Evolutionary conservation across 345 rosid species (phyloP), one percentile per base, ranked within the genome.

Genomic region (Populus tremula): DNA sequence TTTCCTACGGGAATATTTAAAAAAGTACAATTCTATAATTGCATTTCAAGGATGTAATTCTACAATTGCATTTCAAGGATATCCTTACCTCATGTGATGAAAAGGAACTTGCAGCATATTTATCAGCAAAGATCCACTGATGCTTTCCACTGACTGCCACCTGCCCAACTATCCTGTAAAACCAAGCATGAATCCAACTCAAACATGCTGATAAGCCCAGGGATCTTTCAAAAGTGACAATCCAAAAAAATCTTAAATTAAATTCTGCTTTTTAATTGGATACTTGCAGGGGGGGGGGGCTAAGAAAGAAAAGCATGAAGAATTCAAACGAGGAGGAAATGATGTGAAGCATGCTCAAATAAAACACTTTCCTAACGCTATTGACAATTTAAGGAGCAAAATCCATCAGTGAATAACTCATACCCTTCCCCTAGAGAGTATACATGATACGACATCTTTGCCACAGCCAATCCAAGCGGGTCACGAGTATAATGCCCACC

Each of bases 391-490:
- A 10, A 59, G 63, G 63, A 10, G 2, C 11, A 59, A 23, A 56
- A 71, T 78, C 39, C 61, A 72, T 73, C 21, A 78, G 70, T 9
- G 67, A 82, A 67, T 13, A 69, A 73, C 76, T 1, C 88, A 73
- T 90, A 94, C 98, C 98, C 97, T 85, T 94, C 94, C 78, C 98
- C 98, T 17, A 93, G 87, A 77, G 97, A 88, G 87, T 90, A 93
- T 25, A 84, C 95, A 66, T 89, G 92, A 84, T 88, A 91, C 56
- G 95, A 90, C 98, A 94, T 91, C 89, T 91, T 91, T 56, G 97
- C 94, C 85, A 94, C 82, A 63, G 97, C 95, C 72, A 93, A 87
- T 35, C 93, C 90, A 69, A 94, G 88, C 41, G 84, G 88, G 64
- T 94, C 93, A 63, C 73, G 83, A 0, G 87, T 78, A 82, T 71